phyloP scores from a whole-genome alignment of 2,329 filamentous ascomycete species.

The Arthrobotrys iridis region DNA sequence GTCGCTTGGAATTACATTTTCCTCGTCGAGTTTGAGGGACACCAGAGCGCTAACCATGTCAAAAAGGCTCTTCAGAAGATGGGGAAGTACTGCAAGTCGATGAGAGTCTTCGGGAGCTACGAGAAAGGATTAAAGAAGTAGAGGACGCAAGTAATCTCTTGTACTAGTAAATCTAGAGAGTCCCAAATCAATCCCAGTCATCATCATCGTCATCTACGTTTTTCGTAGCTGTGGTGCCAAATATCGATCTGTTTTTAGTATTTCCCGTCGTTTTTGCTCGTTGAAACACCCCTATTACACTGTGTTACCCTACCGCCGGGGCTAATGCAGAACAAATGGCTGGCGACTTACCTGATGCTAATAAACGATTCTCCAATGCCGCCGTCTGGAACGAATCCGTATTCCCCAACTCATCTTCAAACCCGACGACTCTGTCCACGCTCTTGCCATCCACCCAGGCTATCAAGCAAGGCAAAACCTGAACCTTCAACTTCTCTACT shows the following conservation, averaged over 20 bases:
- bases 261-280: conserved; percentile 50
- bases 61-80: conserved; percentile 71
- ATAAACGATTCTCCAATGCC: conserved; percentile 67
- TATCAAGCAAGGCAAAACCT: conserved; percentile 70
- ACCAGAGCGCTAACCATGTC: conserved; percentile 69
- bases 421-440: conserved; percentile 69
- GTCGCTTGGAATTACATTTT: conserved; percentile 91
- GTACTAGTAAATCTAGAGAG: neutral
- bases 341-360: conserved; percentile 62
- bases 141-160: neutral
- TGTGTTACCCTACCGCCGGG: neutral
- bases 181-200: conserved; percentile 45
- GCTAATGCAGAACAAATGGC: neutral
- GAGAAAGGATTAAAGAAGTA: conserved; percentile 26
- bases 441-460: conserved; percentile 68
- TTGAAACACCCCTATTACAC: conserved; percentile 47
- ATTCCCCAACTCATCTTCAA: conserved; percentile 68
- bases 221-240: conserved; percentile 40
- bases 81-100: conserved; percentile 59
- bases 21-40: conserved; percentile 86
- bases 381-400: conserved; percentile 68
- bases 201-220: conserved; percentile 44
- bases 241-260: conserved; percentile 42
- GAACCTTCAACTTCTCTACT: conserved; percentile 68
- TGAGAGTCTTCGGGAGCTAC: conserved; percentile 58